Percentiles rank a stretch among this genome's conserved stretches.
phyloP scores from a whole-genome alignment of 23 red algal genomes.

The Chondrus crispus region DNA sequence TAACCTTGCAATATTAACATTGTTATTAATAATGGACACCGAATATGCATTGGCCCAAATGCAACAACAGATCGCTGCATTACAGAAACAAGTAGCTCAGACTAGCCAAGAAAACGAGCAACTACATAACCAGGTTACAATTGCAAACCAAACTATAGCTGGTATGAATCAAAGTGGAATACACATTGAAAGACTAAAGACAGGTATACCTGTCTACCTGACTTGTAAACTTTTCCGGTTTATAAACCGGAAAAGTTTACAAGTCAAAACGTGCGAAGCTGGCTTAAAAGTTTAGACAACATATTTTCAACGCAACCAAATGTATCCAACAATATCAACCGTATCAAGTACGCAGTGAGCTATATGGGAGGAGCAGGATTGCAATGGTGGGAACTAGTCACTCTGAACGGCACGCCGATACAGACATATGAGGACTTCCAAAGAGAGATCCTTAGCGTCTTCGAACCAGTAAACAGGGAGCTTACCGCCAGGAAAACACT shows the following conservation, averaged over 20 bases:
- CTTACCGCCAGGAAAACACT: not conserved
- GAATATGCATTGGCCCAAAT: too few relatives aligned
- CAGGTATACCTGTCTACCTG: too few relatives aligned
- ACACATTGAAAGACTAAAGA: too few relatives aligned
- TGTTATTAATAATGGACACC: too few relatives aligned
- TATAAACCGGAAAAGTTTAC: not conserved
- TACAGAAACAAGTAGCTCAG: not conserved
- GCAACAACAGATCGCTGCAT: not conserved
- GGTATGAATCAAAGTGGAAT: too few relatives aligned
- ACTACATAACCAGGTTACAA: too few relatives aligned
- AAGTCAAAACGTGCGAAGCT: not conserved
- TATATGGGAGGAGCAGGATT: constrained; percentile 16
- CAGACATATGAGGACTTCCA: not conserved
- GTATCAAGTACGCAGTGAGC: not conserved
- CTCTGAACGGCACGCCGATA: not conserved
- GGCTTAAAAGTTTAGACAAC: constrained; percentile 17
- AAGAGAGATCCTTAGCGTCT: not conserved
- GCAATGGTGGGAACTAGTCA: constrained; percentile 22
- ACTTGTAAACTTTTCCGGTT: too few relatives aligned
- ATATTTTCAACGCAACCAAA: not conserved
- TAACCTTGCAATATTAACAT: too few relatives aligned
- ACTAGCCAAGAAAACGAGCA: too few relatives aligned
- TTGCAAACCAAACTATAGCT: not conserved
- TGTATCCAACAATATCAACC: not conserved
- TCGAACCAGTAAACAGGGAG: not conserved